Conservation (phyloP, 1,284 basidiomycete species). For the Ustilago cynodontis region DNA sequence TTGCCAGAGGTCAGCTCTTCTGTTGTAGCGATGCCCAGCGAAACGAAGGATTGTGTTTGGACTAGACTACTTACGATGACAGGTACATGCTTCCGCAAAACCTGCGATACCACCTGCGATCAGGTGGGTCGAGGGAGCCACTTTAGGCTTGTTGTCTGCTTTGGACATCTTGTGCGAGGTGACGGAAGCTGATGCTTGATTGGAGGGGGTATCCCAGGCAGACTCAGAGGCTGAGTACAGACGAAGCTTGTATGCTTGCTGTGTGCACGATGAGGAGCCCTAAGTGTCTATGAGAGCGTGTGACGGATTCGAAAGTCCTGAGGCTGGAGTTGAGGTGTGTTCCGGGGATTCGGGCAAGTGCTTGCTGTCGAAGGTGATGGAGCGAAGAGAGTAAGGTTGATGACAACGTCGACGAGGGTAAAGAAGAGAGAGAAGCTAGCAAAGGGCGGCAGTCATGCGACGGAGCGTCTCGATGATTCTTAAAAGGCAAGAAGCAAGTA, state of each 20-base stretch:
- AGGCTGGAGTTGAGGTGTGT: neutral
- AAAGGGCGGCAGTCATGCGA: constrained; percentile 3
- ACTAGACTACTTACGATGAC: constrained; percentile 64
- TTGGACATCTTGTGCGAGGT: constrained; percentile 30
- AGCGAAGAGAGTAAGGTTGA: neutral
- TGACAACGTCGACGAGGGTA: neutral
- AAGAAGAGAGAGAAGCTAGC: neutral
- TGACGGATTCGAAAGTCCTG: neutral
- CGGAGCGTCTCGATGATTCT: neutral
- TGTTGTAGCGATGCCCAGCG: neutral
- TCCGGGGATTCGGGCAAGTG: neutral
- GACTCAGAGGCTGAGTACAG: neutral
- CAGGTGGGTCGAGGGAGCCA: constrained; percentile 68
- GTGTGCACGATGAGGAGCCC: neutral
- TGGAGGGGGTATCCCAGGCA: neutral
- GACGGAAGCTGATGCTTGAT: neutral
- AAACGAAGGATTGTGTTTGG: neutral
- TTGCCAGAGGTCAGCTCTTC: neutral
- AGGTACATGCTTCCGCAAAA: constrained; percentile 69
- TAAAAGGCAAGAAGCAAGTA: neutral
- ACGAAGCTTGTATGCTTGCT: constrained; percentile 7
- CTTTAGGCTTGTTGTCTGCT: constrained; percentile 62
- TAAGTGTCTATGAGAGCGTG: neutral
- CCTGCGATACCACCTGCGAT: constrained; percentile 70
- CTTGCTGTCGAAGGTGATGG: neutral